phyloP scores from a whole-genome alignment of 2,329 filamentous ascomycete species.

The Fusarium sp. region DNA sequence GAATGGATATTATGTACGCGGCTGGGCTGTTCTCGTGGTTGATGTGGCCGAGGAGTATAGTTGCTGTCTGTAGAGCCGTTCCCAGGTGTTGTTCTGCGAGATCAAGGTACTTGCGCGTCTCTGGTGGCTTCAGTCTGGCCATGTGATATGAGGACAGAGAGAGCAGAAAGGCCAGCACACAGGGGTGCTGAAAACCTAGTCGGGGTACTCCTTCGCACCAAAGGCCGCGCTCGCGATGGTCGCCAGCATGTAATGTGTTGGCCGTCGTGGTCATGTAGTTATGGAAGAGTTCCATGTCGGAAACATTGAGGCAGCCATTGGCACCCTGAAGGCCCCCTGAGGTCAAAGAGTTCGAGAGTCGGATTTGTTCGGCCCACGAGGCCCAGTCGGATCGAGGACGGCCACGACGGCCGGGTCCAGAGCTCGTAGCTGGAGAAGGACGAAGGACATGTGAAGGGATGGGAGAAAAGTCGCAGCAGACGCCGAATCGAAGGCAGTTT shows the following conservation, averaged over 20 bases:
- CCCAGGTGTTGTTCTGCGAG: neutral
- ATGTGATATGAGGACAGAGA: neutral
- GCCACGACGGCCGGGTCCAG: neutral
- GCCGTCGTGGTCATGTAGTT: neutral
- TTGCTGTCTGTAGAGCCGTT: neutral
- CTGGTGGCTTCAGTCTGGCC: neutral
- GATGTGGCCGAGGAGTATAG: neutral
- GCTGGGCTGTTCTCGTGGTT: neutral
- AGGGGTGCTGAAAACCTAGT: neutral
- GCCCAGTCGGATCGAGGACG: constrained; percentile 14
- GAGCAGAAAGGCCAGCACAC: neutral
- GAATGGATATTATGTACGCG: neutral
- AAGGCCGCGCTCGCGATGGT: neutral
- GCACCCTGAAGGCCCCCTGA: neutral
- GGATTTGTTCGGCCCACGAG: constrained; percentile 9
- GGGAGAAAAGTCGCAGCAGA: constrained; percentile 12
- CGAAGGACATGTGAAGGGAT: neutral
- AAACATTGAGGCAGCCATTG: neutral
- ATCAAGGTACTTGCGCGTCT: neutral
- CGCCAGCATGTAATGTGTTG: neutral
- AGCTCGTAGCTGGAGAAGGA: neutral
- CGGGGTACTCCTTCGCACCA: neutral
- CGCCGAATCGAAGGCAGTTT: constrained; percentile 12
- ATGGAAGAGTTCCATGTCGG: neutral
- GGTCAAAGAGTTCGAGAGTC: neutral